Evolutionary conservation across 1,284 basidiomycete species (phyloP), one percentile per base, ranked within the genome.

Genomic region (Chalciporus sp.): DNA sequence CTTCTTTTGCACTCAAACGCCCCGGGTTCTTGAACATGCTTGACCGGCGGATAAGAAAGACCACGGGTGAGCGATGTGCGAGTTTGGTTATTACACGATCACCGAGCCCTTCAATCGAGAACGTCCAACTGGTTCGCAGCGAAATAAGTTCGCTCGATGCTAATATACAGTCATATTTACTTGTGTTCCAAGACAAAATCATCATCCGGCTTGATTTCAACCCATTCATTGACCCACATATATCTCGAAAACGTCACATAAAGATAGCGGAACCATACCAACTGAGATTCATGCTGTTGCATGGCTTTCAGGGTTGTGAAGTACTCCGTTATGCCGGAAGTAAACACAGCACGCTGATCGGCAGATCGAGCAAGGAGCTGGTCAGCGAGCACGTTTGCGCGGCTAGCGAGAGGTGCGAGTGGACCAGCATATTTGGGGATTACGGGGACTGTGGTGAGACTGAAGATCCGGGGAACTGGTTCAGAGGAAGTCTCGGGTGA

Each of bases 201-300:
- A 37, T 51, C 48, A 28, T 35, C 19, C 10, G 55, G 23, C 33
- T 42, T 14, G 39, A 69, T 16, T 42, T 84, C 77, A 8, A 80
- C 74, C 79, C 92, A 88, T 59, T 92, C 85, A 60, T 95, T 95
- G 43, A 92, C 84, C 94, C 94, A 97, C 88, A 97, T 90, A 66
- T 96, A 94, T 57, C 89, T 79, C 29, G 92, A 95, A 64, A 89
- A 89, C n/a, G 72, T 59, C 31, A 96, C 78, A 65, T 95, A 94
- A 47, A 95, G 73, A 81, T 86, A 92, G 46, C 95, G 81, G 74
- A 95, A 97, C 95, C 95, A 97, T 20, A 87, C 83, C 58, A 94
- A 73, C 75, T 98, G 95, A 52, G 83, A 85, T 52, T 72, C 56
- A 66, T 98, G 95, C 56, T 80, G 72, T 56, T 73, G 72, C 86